Evolutionary conservation across 345 rosid species (phyloP).

Genomic region (Eucalyptus erythrocorys): DNA sequence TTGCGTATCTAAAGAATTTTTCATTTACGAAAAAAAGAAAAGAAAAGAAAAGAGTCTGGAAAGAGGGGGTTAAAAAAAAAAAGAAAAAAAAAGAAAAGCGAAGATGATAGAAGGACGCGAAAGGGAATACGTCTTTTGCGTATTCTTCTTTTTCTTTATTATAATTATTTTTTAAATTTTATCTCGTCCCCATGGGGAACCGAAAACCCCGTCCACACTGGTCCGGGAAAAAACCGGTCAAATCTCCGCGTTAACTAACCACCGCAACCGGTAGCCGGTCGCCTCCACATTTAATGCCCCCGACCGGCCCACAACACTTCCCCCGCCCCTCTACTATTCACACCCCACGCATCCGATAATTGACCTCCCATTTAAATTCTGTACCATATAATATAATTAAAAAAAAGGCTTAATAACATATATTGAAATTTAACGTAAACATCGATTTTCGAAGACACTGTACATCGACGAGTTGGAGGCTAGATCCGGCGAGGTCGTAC

Average conservation of each 20-base stretch:
- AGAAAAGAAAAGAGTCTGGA: background rate
- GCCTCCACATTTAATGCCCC: conserved; percentile 37
- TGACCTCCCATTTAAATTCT: background rate
- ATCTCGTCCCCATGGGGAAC: conserved; percentile 10
- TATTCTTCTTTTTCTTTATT: background rate
- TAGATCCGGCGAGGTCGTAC: background rate
- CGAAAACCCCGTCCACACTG: background rate
- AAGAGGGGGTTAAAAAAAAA: background rate
- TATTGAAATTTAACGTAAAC: background rate
- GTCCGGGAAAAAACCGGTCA: conserved; percentile 35
- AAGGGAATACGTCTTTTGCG: background rate
- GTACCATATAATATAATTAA: background rate
- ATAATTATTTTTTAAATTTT: background rate
- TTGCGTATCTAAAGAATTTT: background rate
- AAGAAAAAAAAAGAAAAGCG: background rate
- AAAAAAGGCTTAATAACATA: background rate
- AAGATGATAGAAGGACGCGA: background rate
- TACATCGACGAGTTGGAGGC: background rate
- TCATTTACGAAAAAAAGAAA: background rate
- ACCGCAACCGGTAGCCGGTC: conserved; percentile 12
- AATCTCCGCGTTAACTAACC: conserved; percentile 12
- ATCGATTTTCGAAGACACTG: background rate
- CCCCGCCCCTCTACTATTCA: conserved; percentile 9
- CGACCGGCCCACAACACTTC: conserved; percentile 14
- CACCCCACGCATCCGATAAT: background rate